A percentile compares a stretch with the other conserved stretches of the same genome.
Evolutionary conservation across 2,329 filamentous ascomycete genomes (phyloP).

Genomic region (Cladosporium halotolerans): DNA sequence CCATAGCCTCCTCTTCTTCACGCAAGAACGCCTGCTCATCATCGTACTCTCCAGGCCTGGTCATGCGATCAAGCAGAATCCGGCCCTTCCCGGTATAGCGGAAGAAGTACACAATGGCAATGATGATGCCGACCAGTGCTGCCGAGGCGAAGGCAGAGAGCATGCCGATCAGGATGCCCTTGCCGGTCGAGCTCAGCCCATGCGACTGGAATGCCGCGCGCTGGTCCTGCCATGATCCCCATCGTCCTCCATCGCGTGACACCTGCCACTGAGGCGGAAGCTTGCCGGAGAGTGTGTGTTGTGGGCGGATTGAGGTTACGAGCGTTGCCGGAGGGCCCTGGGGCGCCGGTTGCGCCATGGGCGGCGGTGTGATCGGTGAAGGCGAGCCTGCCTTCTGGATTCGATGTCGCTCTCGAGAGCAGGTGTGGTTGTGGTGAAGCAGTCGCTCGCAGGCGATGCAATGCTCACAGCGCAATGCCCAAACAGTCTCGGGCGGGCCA

Average conservation of each 20-base stretch:
- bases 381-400: conserved; percentile 1
- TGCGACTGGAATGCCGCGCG: conserved; percentile 2
- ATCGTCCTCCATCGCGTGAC: not conserved
- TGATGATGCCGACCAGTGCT: conserved; percentile 70
- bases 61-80: conserved; percentile 89
- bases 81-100: conserved; percentile 80
- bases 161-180: conserved; percentile 88
- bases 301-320: conserved; percentile 15
- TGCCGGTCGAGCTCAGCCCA: conserved; percentile 40
- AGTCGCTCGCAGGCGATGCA: conserved; percentile 18
- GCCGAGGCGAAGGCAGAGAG: conserved; percentile 91
- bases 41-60: conserved; percentile 90
- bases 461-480: not conserved
- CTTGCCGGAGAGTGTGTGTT: conserved; percentile 6
- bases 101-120: conserved; percentile 86
- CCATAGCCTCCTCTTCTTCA: conserved; percentile 91
- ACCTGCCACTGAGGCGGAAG: not conserved
- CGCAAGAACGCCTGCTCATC: conserved; percentile 91
- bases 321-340: conserved; percentile 16
- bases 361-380: conserved; percentile 11
- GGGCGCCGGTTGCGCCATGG: conserved; percentile 24
- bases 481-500: not conserved
- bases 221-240: conserved; percentile 8
- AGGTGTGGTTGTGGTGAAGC: not conserved
- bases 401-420: not conserved